These are phyloP conservation scores for Penicillium roqueforti DNA, from an alignment of 495 filamentous ascomycete species.

Conservation along the genomic window DNA sequence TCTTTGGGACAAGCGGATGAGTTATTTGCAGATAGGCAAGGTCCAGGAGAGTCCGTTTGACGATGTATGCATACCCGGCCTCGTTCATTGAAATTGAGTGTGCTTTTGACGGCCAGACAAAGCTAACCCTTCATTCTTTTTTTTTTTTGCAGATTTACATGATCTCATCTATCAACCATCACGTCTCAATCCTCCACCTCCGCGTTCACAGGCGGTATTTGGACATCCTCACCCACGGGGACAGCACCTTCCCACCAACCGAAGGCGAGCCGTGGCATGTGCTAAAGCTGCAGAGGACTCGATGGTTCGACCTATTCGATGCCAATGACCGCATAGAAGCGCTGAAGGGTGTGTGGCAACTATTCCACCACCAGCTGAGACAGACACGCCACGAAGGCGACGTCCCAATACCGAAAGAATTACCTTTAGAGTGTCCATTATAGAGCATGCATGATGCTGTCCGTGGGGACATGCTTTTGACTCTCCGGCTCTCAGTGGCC, in stretches of 20 bases:
- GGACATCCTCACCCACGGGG: constrained; percentile 43
- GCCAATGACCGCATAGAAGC: constrained; percentile 63
- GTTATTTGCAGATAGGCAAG: constrained; percentile 70
- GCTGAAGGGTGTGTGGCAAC: constrained; percentile 68
- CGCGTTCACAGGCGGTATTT: constrained; percentile 66
- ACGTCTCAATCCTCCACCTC: constrained; percentile 69
- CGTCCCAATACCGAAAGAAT: neutral
- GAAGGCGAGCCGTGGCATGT: constrained; percentile 59
- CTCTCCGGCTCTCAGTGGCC: neutral
- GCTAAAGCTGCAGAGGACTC: constrained; percentile 61
- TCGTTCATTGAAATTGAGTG: neutral
- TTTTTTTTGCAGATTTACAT: constrained; percentile 63
- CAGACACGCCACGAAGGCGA: constrained; percentile 10
- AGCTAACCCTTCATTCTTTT: neutral
- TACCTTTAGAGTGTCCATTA: constrained; percentile 4
- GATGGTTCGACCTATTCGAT: constrained; percentile 76
- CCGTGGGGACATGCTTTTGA: neutral
- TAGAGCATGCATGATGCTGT: neutral
- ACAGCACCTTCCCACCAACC: constrained; percentile 33
- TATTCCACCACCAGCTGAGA: constrained; percentile 70
- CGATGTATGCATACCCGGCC: constrained; percentile 44
- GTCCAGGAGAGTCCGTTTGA: constrained; percentile 45
- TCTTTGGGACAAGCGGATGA: constrained; percentile 74
- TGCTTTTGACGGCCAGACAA: neutral
- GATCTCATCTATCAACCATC: constrained; percentile 76